phyloP scores from a whole-genome alignment of 1,284 basidiomycete genomes.

The Singerocomus rubriflavus region DNA sequence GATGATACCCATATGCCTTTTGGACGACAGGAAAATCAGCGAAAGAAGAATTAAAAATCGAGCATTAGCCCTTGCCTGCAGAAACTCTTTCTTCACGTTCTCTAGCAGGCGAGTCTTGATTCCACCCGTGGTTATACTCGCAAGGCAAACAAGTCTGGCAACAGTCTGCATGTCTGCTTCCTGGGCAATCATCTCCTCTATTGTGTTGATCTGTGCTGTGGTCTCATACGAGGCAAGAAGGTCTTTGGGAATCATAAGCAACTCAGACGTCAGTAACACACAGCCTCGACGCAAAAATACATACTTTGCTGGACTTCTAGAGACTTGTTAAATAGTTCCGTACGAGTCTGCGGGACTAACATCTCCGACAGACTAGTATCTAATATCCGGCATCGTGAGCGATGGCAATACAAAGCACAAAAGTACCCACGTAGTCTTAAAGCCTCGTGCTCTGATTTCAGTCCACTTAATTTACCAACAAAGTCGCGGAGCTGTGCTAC shows the following conservation, averaged over 20 bases:
- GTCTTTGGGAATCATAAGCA: slow-evolving; percentile 47
- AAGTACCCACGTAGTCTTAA: slow-evolving; percentile 74
- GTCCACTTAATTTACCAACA: slow-evolving; percentile 88
- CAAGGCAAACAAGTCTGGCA: slow-evolving; percentile 81
- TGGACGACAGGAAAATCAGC: slow-evolving; percentile 9
- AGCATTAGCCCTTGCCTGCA: slow-evolving; percentile 59
- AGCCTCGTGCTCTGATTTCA: slow-evolving; percentile 90
- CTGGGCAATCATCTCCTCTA: slow-evolving; percentile 86
- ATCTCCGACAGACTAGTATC: slow-evolving; percentile 95
- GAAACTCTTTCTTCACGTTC: slow-evolving; percentile 84
- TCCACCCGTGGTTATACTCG: slow-evolving; percentile 80
- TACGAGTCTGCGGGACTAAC: slow-evolving; percentile 79
- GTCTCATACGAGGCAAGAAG: slow-evolving; percentile 88
- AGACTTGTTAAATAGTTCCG: slow-evolving; percentile 88
- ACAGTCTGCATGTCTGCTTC: slow-evolving; percentile 78
- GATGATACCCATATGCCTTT: slow-evolving; percentile 90
- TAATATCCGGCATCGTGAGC: slow-evolving; percentile 33
- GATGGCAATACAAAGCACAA: slow-evolving; percentile 4
- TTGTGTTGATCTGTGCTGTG: slow-evolving; percentile 69
- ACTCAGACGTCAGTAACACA: slow-evolving; percentile 11
- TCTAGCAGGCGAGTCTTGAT: slow-evolving; percentile 88
- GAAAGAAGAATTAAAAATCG: slow-evolving; percentile 2
- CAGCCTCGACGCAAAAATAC: slow-evolving; percentile 22
- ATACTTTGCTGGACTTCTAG: slow-evolving; percentile 96
- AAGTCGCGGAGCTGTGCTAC: slow-evolving; percentile 93